Percentiles rank a stretch among this genome's conserved stretches.
These are phyloP conservation scores for Calonectria pteridis DNA, from an alignment of 2,329 filamentous ascomycete species.

Conservation along the genomic window DNA sequence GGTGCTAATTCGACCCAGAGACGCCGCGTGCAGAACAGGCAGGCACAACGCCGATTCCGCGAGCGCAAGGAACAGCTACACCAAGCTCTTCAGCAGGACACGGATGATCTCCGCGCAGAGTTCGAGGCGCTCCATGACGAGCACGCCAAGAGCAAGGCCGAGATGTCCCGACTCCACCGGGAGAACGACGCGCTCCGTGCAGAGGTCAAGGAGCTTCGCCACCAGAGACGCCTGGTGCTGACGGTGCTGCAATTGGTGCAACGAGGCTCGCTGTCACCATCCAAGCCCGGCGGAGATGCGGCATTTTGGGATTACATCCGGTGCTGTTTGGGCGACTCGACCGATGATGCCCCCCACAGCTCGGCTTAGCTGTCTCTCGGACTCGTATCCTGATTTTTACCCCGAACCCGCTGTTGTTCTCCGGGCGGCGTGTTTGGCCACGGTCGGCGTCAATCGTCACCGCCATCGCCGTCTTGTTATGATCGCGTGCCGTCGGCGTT, in stretches of 20 bases:
- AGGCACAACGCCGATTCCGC: constrained; percentile 25
- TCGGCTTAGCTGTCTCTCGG: not conserved
- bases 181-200: constrained; percentile 25
- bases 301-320: constrained; percentile 22
- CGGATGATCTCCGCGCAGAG: constrained; percentile 13
- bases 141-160: constrained; percentile 13
- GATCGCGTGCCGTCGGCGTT: not conserved
- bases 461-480: not conserved
- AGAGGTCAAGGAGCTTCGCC: constrained; percentile 25
- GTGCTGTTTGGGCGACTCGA: constrained; percentile 13
- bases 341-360: constrained; percentile 5
- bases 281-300: constrained; percentile 15
- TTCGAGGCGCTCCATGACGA: constrained; percentile 7
- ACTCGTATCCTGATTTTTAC: not conserved
- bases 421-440: not conserved
- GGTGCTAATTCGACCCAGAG: constrained; percentile 14
- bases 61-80: constrained; percentile 21
- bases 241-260: constrained; percentile 12
- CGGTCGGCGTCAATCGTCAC: not conserved
- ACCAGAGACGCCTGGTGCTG: constrained; percentile 16
- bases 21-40: constrained; percentile 22
- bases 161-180: constrained; percentile 5
- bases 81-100: constrained; percentile 14
- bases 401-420: not conserved
- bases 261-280: constrained; percentile 8